Evolutionary conservation across 2,329 filamentous ascomycete species (phyloP).

Genomic region (Cercospora sojina): DNA sequence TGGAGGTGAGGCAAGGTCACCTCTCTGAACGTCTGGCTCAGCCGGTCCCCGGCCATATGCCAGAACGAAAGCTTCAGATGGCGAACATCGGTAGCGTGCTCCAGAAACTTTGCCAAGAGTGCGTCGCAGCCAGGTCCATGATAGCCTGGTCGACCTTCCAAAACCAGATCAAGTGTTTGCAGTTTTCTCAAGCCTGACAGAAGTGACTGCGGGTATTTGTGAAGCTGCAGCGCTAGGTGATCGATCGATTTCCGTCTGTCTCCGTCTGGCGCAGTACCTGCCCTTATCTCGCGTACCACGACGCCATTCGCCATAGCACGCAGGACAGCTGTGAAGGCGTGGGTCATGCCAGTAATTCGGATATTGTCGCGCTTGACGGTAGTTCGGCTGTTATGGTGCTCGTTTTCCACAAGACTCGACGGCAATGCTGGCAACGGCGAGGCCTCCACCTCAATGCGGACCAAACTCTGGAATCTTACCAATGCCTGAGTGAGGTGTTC

Average conservation of each 20-base stretch:
- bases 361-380: neutral
- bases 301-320: neutral
- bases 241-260: neutral
- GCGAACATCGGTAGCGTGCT: slow-evolving; percentile 6
- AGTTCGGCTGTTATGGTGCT: neutral
- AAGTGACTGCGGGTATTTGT: neutral
- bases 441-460: slow-evolving; percentile 2
- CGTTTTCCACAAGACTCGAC: neutral
- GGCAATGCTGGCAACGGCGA: neutral
- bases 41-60: slow-evolving; percentile 7
- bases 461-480: neutral
- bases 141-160: neutral
- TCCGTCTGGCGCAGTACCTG: neutral
- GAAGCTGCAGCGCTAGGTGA: neutral
- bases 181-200: neutral
- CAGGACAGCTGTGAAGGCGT: slow-evolving; percentile 7
- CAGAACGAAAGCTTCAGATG: slow-evolving; percentile 14
- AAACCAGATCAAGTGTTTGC: slow-evolving; percentile 11
- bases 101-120: slow-evolving; percentile 2
- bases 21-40: slow-evolving; percentile 5
- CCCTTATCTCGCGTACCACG: neutral
- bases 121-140: slow-evolving; percentile 1
- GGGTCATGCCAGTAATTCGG: neutral
- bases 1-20: slow-evolving; percentile 12
- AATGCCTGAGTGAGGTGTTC: neutral